Percentiles rank a stretch among this genome's conserved stretches.
Evolutionary conservation across 805 yeast genomes (phyloP).

Genomic region (Candida hungchunana): DNA sequence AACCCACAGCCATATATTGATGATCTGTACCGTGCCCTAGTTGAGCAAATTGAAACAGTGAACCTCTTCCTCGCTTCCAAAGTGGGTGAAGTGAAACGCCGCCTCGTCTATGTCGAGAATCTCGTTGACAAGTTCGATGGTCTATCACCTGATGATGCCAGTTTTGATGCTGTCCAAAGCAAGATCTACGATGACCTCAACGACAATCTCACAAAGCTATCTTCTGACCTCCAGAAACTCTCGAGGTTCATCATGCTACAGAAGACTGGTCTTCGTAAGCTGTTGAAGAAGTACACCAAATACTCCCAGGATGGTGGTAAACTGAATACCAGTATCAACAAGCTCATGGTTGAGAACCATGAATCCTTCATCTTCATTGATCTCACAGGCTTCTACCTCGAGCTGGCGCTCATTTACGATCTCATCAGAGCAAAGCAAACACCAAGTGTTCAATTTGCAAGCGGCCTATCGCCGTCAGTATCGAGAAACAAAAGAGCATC

Average conservation of each 20-base stretch:
- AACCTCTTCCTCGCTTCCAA: constrained; percentile 62
- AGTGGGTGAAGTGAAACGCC: constrained; percentile 61
- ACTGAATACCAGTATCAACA: constrained; percentile 26
- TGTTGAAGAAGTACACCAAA: constrained; percentile 63
- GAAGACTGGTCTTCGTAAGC: constrained; percentile 66
- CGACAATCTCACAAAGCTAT: constrained; percentile 39
- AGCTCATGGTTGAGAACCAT: constrained; percentile 37
- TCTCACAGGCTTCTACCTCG: constrained; percentile 56
- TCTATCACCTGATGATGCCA: too few relatives aligned
- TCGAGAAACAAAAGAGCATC: constrained; percentile 11
- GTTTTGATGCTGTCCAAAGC: too few relatives aligned
- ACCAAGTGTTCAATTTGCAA: not conserved
- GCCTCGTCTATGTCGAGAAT: constrained; percentile 37
- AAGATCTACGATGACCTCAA: constrained; percentile 22
- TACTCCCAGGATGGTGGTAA: constrained; percentile 35
- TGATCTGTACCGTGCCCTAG: constrained; percentile 39
- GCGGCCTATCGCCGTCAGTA: too few relatives aligned
- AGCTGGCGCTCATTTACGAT: constrained; percentile 51
- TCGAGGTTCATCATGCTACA: constrained; percentile 71
- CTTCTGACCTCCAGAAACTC: constrained; percentile 54
- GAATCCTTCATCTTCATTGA: constrained; percentile 59
- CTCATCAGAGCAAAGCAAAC: constrained; percentile 32
- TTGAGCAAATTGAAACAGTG: constrained; percentile 56
- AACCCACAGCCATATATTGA: constrained; percentile 14
- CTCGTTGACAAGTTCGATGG: constrained; percentile 26